These are phyloP conservation scores for Fusarium graminum DNA, from an alignment of 2,329 filamentous ascomycete genomes.

Conservation along the genomic window DNA sequence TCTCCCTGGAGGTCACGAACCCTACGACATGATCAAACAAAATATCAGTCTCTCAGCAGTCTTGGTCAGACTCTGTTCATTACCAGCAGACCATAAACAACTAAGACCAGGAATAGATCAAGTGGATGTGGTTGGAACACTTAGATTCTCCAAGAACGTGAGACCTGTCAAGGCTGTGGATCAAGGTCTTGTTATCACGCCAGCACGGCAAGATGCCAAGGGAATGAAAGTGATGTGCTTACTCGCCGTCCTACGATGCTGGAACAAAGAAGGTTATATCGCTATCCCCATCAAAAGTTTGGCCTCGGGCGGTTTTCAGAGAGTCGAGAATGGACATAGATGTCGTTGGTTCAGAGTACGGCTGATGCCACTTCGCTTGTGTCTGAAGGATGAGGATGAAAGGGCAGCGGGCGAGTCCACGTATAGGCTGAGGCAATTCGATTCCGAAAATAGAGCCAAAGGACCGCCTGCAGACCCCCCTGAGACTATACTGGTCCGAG, in stretches of 20 bases:
- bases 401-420: not conserved
- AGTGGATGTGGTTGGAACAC: conserved; percentile 17
- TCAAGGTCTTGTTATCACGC: conserved; percentile 16
- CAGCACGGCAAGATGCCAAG: conserved; percentile 8
- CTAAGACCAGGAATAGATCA: not conserved
- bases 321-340: conserved; percentile 17
- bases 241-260: conserved; percentile 9
- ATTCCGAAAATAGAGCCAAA: conserved; percentile 10
- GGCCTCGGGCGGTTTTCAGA: conserved; percentile 4
- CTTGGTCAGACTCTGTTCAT: conserved; percentile 8
- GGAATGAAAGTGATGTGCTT: conserved; percentile 23
- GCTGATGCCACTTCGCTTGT: conserved; percentile 14
- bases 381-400: conserved; percentile 7
- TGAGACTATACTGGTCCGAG: conserved; percentile 7
- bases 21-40: conserved; percentile 18
- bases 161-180: conserved; percentile 14
- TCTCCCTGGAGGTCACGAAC: not conserved
- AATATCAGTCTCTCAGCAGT: conserved; percentile 15
- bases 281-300: conserved; percentile 23
- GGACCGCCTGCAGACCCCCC: conserved; percentile 25
- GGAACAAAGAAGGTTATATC: conserved; percentile 23
- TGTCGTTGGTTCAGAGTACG: conserved; percentile 24
- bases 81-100: conserved; percentile 8
- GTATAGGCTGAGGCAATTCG: conserved; percentile 11
- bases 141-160: conserved; percentile 7